phyloP scores from a whole-genome alignment of 2,329 filamentous ascomycete species.

The Fusarium sulawesiense region DNA sequence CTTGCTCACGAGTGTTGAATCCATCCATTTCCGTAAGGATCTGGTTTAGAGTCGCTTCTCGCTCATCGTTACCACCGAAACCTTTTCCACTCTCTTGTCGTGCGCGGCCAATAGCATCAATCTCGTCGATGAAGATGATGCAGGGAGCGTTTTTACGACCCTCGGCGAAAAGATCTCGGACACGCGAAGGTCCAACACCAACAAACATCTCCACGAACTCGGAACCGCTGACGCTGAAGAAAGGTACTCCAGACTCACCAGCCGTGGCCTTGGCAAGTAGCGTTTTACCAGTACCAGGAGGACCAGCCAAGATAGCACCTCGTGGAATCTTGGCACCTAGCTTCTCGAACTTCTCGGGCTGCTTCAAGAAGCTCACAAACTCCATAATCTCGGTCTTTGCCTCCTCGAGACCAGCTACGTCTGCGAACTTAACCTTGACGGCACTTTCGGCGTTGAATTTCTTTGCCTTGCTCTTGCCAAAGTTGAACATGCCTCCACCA shows the following conservation, averaged over 20 bases:
- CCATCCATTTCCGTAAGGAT: constrained; percentile 99
- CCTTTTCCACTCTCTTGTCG: constrained; percentile 77
- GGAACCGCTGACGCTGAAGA: constrained; percentile 98
- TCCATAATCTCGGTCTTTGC: constrained; percentile 99
- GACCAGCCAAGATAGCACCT: constrained; percentile 95
- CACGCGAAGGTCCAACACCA: constrained; percentile 94
- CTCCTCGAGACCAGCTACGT: constrained; percentile 98
- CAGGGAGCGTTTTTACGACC: constrained; percentile 96
- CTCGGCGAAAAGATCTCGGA: constrained; percentile 93
- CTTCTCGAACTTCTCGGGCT: constrained; percentile 90
- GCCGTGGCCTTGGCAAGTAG: constrained; percentile 96
- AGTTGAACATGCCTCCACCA: constrained; percentile 88
- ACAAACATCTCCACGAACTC: constrained; percentile 99
- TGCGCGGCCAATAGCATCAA: constrained; percentile 95
- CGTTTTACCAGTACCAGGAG: constrained; percentile 98
- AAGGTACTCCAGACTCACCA: constrained; percentile 95
- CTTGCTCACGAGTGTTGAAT: constrained; percentile 96
- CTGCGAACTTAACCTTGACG: constrained; percentile 95
- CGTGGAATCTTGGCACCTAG: constrained; percentile 97
- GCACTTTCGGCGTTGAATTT: constrained; percentile 97
- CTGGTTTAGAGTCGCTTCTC: constrained; percentile 96
- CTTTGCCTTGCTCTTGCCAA: constrained; percentile 95
- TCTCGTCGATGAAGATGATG: constrained; percentile 99
- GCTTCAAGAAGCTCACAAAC: constrained; percentile 96
- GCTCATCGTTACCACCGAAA: constrained; percentile 94